Percentiles rank a stretch among this genome's conserved stretches.
phyloP scores from a whole-genome alignment of 2,329 filamentous ascomycete species.

The Fusarium algeriense region DNA sequence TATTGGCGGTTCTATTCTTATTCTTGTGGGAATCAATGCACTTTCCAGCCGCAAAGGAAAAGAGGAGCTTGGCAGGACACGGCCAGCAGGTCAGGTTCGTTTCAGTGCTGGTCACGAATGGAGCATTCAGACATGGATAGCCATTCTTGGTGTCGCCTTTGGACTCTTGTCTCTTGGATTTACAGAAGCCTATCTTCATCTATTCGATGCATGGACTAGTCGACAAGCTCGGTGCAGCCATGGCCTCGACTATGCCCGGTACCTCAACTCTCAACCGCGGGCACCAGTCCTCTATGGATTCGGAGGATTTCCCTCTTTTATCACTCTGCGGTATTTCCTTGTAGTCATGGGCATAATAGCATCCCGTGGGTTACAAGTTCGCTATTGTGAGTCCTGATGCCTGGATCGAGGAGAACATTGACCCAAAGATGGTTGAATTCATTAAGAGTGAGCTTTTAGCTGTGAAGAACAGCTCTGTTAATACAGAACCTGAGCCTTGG shows the following conservation, averaged over 20 bases:
- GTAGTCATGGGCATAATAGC: background rate
- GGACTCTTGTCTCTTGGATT: background rate
- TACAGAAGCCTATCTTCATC: constrained; percentile 6
- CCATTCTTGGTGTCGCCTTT: constrained; percentile 10
- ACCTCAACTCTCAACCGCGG: constrained; percentile 11
- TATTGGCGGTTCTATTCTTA: background rate
- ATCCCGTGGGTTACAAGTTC: constrained; percentile 12
- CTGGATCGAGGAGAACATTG: background rate
- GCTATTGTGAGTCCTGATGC: background rate
- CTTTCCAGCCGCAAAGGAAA: background rate
- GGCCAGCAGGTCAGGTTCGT: background rate
- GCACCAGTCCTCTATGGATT: constrained; percentile 5
- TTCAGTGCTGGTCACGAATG: background rate
- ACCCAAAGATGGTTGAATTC: background rate
- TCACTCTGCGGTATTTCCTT: background rate
- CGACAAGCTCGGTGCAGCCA: background rate
- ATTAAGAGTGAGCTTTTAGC: background rate
- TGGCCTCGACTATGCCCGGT: constrained; percentile 13
- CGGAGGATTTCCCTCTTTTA: constrained; percentile 1
- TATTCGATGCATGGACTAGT: constrained; percentile 13
- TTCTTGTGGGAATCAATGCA: constrained; percentile 2
- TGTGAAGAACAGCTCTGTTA: background rate
- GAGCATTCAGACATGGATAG: constrained; percentile 7
- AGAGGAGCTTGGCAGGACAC: background rate
- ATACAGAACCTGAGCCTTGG: background rate